Base-by-base conservation (phyloP, 257 asterid genomes). In the Nicotiana attenuata region DNA sequence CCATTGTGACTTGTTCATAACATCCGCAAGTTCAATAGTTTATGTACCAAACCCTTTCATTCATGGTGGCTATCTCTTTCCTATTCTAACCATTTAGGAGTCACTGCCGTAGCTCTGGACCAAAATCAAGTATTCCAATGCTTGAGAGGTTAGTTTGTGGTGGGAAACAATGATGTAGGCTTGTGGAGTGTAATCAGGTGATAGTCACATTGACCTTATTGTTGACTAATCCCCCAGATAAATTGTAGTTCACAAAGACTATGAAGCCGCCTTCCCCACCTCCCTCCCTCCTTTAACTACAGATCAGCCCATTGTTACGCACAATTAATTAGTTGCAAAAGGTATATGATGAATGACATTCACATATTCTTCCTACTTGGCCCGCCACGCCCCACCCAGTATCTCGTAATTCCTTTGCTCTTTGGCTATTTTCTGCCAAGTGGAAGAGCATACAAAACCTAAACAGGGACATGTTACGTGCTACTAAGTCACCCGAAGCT, bases 211-310 rank as follows among this genome's bases (percentile, higher is more conserved):
- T 35, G 45, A 35, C 45, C 45, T 5, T 35, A 35, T 35, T 35
- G 8, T 35, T 35, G 75, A 6, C 75, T 31, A 14, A 31, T 7
- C 7, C 31, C 2, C 7, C 31, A 22, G 17, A 61, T 61, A 20
- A 22, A 22, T 22, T 60, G 0, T 0, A 63, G 19, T 63, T 53
- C 77, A 3, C 17, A 68, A 5, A 38, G 3, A 26, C 1, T 0
- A 1, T 1, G 1, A 26, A 26, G 28, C 28, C 1, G 1, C 1
- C 1, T 26, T 26, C 1, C 1, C 1, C 28, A 26, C 28, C 1
- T 24, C 9, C 67, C 35, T 11, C 8, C 9, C 35, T 14, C 31
- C 1, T 11, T 10, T 22, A 24, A 10, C 9, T 63, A 33, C 24
- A 17, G 24, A 15, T 15, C 7, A 65, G 3, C 47, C 24, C 19